Conservation (phyloP, 768 basidiomycete genomes). For the Lactifluus subvellereus region DNA sequence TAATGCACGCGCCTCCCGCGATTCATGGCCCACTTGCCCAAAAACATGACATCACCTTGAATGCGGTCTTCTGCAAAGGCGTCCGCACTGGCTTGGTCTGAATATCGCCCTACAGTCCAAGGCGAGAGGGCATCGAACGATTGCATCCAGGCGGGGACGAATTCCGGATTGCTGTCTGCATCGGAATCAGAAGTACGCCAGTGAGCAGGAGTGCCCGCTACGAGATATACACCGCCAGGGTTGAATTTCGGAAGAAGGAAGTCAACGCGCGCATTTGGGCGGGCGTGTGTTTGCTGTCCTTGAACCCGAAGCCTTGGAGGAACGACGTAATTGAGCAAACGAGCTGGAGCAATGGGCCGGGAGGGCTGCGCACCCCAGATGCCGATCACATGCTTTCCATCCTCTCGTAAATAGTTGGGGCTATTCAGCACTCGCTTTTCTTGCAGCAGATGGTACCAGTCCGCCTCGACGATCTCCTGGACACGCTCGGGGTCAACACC, state of each 20-base stretch:
- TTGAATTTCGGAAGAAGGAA: conserved; percentile 50
- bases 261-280: conserved; percentile 50
- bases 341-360: background rate
- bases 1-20: conserved; percentile 58
- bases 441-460: conserved; percentile 67
- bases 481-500: conserved; percentile 69
- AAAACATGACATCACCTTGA: conserved; percentile 55
- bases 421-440: conserved; percentile 59
- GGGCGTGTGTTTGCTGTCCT: conserved; percentile 55
- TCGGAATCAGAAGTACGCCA: conserved; percentile 72
- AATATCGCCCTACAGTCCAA: conserved; percentile 75
- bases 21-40: conserved; percentile 37
- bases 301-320: conserved; percentile 61
- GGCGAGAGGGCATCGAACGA: conserved; percentile 77
- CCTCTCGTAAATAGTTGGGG: conserved; percentile 67
- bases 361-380: conserved; percentile 51
- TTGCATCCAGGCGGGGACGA: conserved; percentile 65
- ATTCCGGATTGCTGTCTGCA: conserved; percentile 61
- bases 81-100: conserved; percentile 55
- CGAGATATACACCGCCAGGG: conserved; percentile 68
- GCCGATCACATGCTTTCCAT: conserved; percentile 62
- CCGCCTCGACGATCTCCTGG: conserved; percentile 57
- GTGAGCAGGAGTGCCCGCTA: conserved; percentile 63
- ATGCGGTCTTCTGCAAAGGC: conserved; percentile 56
- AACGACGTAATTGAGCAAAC: background rate